Evolutionary conservation across 768 basidiomycete genomes (phyloP).

Genomic region (Serendipita sp.): DNA sequence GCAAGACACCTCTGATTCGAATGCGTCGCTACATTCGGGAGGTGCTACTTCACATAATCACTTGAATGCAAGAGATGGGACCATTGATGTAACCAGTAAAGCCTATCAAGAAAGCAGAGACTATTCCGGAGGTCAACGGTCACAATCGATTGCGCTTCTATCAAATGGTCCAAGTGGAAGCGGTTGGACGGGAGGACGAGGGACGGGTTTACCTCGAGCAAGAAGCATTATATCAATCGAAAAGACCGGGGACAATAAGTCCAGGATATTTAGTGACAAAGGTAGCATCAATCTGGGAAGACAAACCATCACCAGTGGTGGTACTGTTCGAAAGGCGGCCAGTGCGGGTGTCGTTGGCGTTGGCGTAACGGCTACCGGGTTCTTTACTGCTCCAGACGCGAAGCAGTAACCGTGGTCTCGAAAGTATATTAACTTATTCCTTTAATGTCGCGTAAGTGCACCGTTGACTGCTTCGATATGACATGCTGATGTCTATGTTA

Average conservation of each 20-base stretch:
- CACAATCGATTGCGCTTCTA: neutral
- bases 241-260: constrained; percentile 18
- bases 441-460: neutral
- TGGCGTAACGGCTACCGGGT: constrained; percentile 61
- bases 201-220: constrained; percentile 28
- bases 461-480: neutral
- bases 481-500: too few species aligned
- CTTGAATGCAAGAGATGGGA: too few species aligned
- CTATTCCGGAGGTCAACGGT: constrained; percentile 2
- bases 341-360: constrained; percentile 65
- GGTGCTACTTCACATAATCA: neutral
- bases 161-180: constrained; percentile 6
- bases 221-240: constrained; percentile 57
- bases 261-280: constrained; percentile 22
- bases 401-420: neutral
- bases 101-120: neutral
- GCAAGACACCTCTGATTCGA: neutral
- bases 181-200: constrained; percentile 14
- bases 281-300: constrained; percentile 37
- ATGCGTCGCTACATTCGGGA: neutral
- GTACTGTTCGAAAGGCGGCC: constrained; percentile 38
- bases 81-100: neutral
- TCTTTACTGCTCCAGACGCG: constrained; percentile 44
- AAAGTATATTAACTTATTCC: neutral
- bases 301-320: constrained; percentile 29